Percentiles rank a stretch among this genome's conserved stretches.
These are phyloP conservation scores for Phytopythium aichiense DNA, from an alignment of 352 stramenopile species.

Conservation along the genomic window DNA sequence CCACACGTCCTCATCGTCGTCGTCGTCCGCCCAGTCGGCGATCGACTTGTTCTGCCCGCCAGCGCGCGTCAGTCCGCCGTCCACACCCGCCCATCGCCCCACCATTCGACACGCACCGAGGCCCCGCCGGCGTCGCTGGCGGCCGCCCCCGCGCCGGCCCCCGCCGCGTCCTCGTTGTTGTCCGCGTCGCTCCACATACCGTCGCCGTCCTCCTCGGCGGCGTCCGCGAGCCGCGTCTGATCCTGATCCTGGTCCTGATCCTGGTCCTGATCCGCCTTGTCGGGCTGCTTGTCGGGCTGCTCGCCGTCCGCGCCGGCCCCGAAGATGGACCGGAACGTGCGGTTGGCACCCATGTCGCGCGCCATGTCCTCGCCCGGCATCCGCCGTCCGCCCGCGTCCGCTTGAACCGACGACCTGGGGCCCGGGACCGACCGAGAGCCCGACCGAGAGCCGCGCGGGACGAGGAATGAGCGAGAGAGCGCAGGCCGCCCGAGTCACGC, in stretches of 20 bases:
- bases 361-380: conserved; percentile 40
- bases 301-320: conserved; percentile 1
- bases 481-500: no score
- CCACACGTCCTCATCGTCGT: conserved; percentile 78
- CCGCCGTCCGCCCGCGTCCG: neutral
- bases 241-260: conserved; percentile 2
- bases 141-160: neutral
- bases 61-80: neutral
- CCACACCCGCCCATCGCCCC: no score
- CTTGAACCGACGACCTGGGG: neutral
- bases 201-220: conserved; percentile 32
- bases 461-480: no score
- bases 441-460: neutral
- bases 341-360: conserved; percentile 42
- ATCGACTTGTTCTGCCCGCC: conserved; percentile 48
- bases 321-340: conserved; percentile 77
- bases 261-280: neutral
- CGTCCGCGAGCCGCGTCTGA: neutral
- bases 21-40: conserved; percentile 71
- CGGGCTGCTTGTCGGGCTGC: neutral
- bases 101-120: neutral
- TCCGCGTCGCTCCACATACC: conserved; percentile 54
- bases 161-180: conserved; percentile 15
- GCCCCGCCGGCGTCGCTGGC: neutral
- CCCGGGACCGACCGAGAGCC: no score